Evolutionary conservation across 2,329 filamentous ascomycete species (phyloP), one percentile per base, ranked within the genome.

Genomic region (Phoma sp.): DNA sequence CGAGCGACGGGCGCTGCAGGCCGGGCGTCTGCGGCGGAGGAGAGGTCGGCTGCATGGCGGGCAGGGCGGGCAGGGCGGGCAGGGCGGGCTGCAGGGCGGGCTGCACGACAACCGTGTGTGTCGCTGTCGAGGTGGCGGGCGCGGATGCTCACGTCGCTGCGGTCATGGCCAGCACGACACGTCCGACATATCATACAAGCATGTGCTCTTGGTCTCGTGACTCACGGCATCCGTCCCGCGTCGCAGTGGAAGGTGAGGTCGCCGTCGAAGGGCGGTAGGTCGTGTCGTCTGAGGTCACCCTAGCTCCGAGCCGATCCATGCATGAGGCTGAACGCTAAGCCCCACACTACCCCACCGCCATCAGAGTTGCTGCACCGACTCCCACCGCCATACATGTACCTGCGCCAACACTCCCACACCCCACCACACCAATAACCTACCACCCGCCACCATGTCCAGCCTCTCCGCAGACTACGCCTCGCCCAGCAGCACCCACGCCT

Each of bases 381-480:
- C n/a, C n/a, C n/a, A n/a, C n/a, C n/a, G n/a, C n/a, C n/a, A n/a
- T n/a, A n/a, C n/a, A n/a, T n/a, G n/a, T n/a, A n/a, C n/a, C n/a
- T n/a, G n/a, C n/a, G n/a, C n/a, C n/a, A n/a, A 18, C 15, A 23
- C 26, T 23, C 17, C 23, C 23, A 33, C 18, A n/a, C 17, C 12
- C 29, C 39, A 42, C 21, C n/a, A 29, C 15, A 29, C 5, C n/a
- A n/a, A 7, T 18, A 30, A 32, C 18, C n/a, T 28, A n/a, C n/a
- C 47, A 48, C 12, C 7, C 23, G 14, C 33, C 42, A 14, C 56
- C 47, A 74, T 74, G 71, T 49, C 66, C 4, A 37, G 49, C 25
- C 76, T 86, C 53, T 74, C 74, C 30, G 84, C 83, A 42, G 76
- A 76, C 40, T 89, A 89, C 77, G 72, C 72, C n/a, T 84, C 84